Evolutionary conservation across 306 rosid species (phyloP).

Genomic region (Acmispon strigosus): DNA sequence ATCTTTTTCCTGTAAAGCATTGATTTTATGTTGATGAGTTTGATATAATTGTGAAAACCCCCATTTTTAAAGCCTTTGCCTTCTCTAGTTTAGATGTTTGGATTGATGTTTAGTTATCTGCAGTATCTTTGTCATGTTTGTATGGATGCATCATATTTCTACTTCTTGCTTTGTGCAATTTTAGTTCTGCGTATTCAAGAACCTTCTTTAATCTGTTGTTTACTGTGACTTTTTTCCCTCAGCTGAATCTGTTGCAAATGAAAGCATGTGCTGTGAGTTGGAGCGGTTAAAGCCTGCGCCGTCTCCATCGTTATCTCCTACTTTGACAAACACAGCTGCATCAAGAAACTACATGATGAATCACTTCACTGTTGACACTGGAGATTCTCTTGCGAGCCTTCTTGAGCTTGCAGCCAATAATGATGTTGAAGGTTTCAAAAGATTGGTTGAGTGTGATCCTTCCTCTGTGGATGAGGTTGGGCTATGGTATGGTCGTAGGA

Average conservation of each 20-base stretch:
- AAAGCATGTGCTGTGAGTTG: conserved; percentile 55
- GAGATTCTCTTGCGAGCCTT: conserved; percentile 68
- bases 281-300: conserved; percentile 29
- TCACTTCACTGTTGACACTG: conserved; percentile 65
- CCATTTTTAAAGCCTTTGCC: neutral
- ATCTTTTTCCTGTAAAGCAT: neutral
- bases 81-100: neutral
- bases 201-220: neutral
- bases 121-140: neutral
- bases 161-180: neutral
- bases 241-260: conserved; percentile 35
- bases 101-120: neutral
- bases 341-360: conserved; percentile 48
- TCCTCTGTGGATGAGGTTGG: conserved; percentile 74
- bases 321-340: conserved; percentile 15
- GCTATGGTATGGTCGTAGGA: conserved; percentile 72
- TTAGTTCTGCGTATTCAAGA: neutral
- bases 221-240: neutral
- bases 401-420: conserved; percentile 90
- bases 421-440: conserved; percentile 60
- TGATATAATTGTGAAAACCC: neutral
- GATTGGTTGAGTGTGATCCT: conserved; percentile 59
- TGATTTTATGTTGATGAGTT: neutral
- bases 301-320: conserved; percentile 7
- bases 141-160: neutral